Percentiles rank a stretch among this genome's conserved stretches.
Evolutionary conservation across 768 basidiomycete genomes (phyloP).

Genomic region (Rhodotorula kratochvilovae): DNA sequence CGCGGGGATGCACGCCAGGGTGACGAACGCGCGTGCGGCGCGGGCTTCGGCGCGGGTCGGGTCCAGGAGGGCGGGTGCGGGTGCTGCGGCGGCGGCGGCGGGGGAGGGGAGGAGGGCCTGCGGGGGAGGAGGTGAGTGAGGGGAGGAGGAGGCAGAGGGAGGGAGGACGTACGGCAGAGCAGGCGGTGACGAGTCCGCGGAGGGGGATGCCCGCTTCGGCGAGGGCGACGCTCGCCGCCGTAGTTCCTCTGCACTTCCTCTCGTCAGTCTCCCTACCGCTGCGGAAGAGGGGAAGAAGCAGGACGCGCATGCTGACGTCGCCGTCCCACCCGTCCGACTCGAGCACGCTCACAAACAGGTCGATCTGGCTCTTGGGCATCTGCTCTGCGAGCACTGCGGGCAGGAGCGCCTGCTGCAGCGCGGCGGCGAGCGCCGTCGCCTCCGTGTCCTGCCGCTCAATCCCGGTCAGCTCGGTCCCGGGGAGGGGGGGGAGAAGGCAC

Average conservation of each 20-base stretch:
- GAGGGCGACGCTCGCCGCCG: conserved; percentile 83
- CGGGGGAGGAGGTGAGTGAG: conserved; percentile 50
- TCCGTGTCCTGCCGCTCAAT: conserved; percentile 96
- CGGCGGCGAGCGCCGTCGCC: conserved; percentile 73
- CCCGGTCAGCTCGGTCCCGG: background rate
- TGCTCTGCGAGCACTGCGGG: conserved; percentile 80
- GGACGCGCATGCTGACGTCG: conserved; percentile 54
- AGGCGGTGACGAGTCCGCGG: conserved; percentile 78
- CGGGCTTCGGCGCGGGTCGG: conserved; percentile 67
- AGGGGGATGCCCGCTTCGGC: conserved; percentile 91
- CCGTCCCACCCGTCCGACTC: conserved; percentile 89
- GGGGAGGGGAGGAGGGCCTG: conserved; percentile 31
- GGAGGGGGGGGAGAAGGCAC: conserved; percentile 52
- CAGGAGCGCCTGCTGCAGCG: conserved; percentile 77
- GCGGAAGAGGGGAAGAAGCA: background rate
- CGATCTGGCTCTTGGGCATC: conserved; percentile 89
- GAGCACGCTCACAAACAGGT: conserved; percentile 81
- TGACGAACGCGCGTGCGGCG: conserved; percentile 61
- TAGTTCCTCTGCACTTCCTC: conserved; percentile 56
- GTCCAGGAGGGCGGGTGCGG: conserved; percentile 58
- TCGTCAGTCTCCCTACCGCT: background rate
- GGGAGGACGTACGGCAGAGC: conserved; percentile 61
- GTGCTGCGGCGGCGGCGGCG: conserved; percentile 47
- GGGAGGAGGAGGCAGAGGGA: background rate
- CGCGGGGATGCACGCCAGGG: conserved; percentile 81